phyloP scores from a whole-genome alignment of 352 stramenopile species.

The Hyaloperonospora arabidopsidis region DNA sequence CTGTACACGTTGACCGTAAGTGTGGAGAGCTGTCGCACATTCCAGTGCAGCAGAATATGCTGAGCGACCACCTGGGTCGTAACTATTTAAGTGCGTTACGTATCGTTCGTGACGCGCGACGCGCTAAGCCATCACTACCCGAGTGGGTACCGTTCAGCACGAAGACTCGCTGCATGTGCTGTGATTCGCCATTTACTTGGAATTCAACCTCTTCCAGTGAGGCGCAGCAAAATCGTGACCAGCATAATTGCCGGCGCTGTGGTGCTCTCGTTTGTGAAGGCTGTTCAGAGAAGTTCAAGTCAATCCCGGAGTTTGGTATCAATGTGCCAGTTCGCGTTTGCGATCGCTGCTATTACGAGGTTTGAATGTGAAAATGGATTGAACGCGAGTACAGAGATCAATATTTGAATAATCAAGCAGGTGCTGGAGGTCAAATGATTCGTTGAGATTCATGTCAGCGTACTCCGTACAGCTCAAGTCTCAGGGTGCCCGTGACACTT shows the following conservation, averaged over 20 bases:
- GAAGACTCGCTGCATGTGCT: conserved; percentile 84
- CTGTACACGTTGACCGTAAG: conserved; percentile 67
- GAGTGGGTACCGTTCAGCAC: conserved; percentile 77
- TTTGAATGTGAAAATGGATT: conserved; percentile 19
- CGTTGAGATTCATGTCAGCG: no score
- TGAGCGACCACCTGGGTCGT: conserved; percentile 72
- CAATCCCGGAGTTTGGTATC: conserved; percentile 79
- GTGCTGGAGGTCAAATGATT: no score
- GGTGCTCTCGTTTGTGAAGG: conserved; percentile 74
- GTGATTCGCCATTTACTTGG: conserved; percentile 84
- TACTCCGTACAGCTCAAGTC: no score
- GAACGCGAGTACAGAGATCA: no score
- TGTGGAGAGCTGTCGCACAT: conserved; percentile 69
- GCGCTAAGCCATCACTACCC: conserved; percentile 42
- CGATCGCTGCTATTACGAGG: conserved; percentile 80
- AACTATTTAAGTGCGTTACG: conserved; percentile 76
- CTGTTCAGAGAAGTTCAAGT: conserved; percentile 81
- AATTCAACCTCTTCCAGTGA: conserved; percentile 86
- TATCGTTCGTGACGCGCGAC: conserved; percentile 65
- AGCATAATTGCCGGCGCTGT: conserved; percentile 85
- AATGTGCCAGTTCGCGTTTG: conserved; percentile 80
- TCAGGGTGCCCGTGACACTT: no score
- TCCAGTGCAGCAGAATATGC: conserved; percentile 81
- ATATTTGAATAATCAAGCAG: no score
- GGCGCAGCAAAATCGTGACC: conserved; percentile 82